Evolutionary conservation across 192 early-diverging fungal species (phyloP), one percentile per base, ranked within the genome.

Genomic region (Entomortierella parvispora): DNA sequence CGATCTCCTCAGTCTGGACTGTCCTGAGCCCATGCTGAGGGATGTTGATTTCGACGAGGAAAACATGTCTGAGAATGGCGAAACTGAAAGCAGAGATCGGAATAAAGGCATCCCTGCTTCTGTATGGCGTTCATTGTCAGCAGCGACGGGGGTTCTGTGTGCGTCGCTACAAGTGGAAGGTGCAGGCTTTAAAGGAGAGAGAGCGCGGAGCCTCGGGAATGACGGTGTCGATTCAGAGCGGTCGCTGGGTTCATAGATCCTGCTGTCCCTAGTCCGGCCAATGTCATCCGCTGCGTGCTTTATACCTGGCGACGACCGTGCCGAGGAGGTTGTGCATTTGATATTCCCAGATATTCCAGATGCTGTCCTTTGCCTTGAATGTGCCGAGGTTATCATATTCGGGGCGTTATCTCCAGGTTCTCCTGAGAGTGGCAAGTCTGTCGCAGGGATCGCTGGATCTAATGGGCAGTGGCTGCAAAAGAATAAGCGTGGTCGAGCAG

Each of bases 21-120:
- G 37, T 12, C 12, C 37, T 22, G 58, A 25, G 1, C 18, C n/a
- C 17, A 20, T 48, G 9, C 49, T 48, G 33, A 46, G 50, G 3
- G 42, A 62, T 1, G 42, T 34, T 34, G 10, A 29, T 37, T 44
- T 47, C 12, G 14, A 14, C 7, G 58, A 23, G 8, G 71, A 67
- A 40, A 76, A 76, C 52, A 76, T 76, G 8, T 50, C 32, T 12
- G 71, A 76, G 29, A 76, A 76, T 37, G 71, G 71, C 7, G 71
- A 66, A 3, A 67, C 60, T 10, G 74, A 63, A 1, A 77, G 40
- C 10, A 77, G 47, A 2, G 74, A 77, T 48, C 54, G 53, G 34
- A 72, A 65, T 45, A 72, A 33, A 9, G 70, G 70, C 15, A 62
- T 72, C 12, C 70, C 70, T 18, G 7, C 55, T 46, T 40, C 12